Percentiles rank a stretch among this genome's conserved stretches.
These are phyloP conservation scores for Hypoxylon sp. DNA, from an alignment of 2,329 filamentous ascomycete genomes.

Conservation along the genomic window DNA sequence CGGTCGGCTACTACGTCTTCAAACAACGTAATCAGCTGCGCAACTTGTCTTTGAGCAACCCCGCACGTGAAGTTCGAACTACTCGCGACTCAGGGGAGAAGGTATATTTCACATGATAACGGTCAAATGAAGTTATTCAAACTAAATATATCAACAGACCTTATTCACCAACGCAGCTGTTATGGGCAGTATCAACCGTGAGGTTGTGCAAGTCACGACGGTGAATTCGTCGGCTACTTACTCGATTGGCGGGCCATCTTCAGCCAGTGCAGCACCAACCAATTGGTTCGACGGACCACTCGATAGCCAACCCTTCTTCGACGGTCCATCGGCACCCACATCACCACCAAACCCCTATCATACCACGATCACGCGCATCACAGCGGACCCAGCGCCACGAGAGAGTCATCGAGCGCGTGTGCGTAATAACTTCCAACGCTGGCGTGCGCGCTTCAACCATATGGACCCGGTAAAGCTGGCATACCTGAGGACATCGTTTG, in stretches of 20 bases:
- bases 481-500: constrained; percentile 72
- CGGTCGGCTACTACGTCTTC: constrained; percentile 73
- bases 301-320: constrained; percentile 35
- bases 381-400: constrained; percentile 48
- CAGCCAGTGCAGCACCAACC: constrained; percentile 33
- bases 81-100: constrained; percentile 54
- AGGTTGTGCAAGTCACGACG: constrained; percentile 53
- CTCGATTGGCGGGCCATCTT: constrained; percentile 20
- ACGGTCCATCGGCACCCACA: constrained; percentile 15
- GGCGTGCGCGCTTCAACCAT: constrained; percentile 55
- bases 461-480: constrained; percentile 72
- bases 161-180: constrained; percentile 53
- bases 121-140: too few relatives aligned
- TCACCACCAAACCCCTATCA: constrained; percentile 44
- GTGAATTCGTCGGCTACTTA: constrained; percentile 49
- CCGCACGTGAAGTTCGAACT: constrained; percentile 43
- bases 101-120: constrained; percentile 39
- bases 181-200: constrained; percentile 54
- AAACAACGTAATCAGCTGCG: constrained; percentile 65
- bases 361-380: constrained; percentile 53
- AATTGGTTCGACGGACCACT: constrained; percentile 54
- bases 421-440: constrained; percentile 45
- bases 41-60: constrained; percentile 67
- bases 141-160: constrained; percentile 43
- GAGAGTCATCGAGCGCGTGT: constrained; percentile 34